Percentiles rank a stretch among this genome's conserved stretches.
phyloP scores from a whole-genome alignment of 257 asterid genomes.

The Leonotis leonurus region DNA sequence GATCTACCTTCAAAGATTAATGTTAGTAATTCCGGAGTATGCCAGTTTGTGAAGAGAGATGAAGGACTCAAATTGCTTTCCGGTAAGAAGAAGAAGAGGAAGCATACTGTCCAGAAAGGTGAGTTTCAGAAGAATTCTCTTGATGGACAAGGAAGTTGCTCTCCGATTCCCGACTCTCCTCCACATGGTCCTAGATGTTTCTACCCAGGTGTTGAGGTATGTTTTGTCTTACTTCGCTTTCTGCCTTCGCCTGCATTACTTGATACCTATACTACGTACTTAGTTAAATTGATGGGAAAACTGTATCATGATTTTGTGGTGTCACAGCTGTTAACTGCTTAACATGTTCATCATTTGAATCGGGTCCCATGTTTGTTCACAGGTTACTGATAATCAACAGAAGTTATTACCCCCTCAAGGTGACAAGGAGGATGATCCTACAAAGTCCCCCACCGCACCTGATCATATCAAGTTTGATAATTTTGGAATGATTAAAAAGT shows the following conservation, averaged over 20 bases:
- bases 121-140: slow-evolving; percentile 39
- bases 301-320: no score
- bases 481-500: slow-evolving; percentile 47
- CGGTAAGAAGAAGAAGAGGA: slow-evolving; percentile 52
- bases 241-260: not conserved
- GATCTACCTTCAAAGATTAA: slow-evolving; percentile 26
- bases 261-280: not conserved
- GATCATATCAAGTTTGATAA: slow-evolving; percentile 31
- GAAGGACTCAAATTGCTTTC: slow-evolving; percentile 31
- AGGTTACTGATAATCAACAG: slow-evolving; percentile 37
- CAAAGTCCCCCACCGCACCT: slow-evolving; percentile 22
- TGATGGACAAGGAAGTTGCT: slow-evolving; percentile 29
- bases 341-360: no score
- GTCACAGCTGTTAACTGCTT: no score
- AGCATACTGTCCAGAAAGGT: slow-evolving; percentile 31
- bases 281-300: no score
- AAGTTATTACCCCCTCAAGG: slow-evolving; percentile 24
- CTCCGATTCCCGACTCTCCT: slow-evolving; percentile 20
- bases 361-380: no score
- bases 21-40: slow-evolving; percentile 26
- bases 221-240: slow-evolving; percentile 7
- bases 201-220: slow-evolving; percentile 45
- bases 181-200: slow-evolving; percentile 19
- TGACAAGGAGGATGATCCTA: slow-evolving; percentile 20
- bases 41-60: slow-evolving; percentile 32